Evolutionary conservation across 495 filamentous ascomycete species (phyloP).

Genomic region (Neurospora hispaniola): DNA sequence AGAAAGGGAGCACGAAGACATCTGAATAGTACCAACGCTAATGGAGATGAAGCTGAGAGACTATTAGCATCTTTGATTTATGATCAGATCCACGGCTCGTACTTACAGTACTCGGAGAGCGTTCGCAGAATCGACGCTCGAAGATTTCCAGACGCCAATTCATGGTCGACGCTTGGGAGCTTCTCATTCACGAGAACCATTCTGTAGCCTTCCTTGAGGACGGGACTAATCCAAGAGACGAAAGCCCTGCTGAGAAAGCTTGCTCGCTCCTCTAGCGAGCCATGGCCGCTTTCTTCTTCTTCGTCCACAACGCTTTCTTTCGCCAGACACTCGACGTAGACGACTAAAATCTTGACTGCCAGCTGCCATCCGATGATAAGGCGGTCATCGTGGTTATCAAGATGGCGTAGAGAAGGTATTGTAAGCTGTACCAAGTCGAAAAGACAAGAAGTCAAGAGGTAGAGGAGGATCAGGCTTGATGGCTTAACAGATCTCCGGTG

Average conservation of each 20-base stretch:
- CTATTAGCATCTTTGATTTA: neutral
- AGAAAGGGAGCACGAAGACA: conserved; percentile 40
- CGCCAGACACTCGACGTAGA: conserved; percentile 2
- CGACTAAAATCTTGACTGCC: conserved; percentile 5
- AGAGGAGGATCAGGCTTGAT: conserved; percentile 7
- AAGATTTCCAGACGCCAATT: conserved; percentile 32
- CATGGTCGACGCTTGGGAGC: conserved; percentile 35
- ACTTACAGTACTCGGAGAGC: conserved; percentile 24
- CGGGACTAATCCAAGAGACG: conserved; percentile 53
- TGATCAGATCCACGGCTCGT: neutral
- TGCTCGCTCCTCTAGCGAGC: conserved; percentile 36
- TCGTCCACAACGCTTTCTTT: neutral
- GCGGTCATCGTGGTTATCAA: neutral
- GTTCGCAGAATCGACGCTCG: conserved; percentile 26
- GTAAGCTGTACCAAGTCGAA: conserved; percentile 8
- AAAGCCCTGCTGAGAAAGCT: conserved; percentile 31
- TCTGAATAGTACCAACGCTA: conserved; percentile 37
- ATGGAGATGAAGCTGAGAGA: conserved; percentile 7
- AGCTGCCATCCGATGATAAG: neutral
- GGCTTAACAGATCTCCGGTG: conserved; percentile 2
- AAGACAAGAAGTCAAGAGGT: conserved; percentile 6
- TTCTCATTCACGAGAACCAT: conserved; percentile 34
- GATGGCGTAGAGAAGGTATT: neutral
- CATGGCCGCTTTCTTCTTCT: neutral
- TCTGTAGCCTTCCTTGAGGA: conserved; percentile 42